phyloP scores from a whole-genome alignment of 805 yeast species.

The Danielia reshetovae region DNA sequence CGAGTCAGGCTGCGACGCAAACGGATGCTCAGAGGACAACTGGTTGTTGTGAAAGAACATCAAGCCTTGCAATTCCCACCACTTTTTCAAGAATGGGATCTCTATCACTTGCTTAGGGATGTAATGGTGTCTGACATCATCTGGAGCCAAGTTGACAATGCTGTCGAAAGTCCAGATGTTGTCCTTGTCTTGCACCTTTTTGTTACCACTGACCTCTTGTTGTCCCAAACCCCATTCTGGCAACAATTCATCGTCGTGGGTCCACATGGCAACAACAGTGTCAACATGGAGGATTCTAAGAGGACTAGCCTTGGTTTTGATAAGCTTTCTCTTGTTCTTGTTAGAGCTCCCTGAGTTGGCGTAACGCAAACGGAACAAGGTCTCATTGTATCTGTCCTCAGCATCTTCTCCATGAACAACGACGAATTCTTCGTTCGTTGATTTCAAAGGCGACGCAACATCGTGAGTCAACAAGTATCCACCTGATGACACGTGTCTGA shows the following conservation, averaged over 20 bases:
- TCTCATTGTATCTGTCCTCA: slow-evolving; percentile 57
- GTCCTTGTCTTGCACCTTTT: slow-evolving; percentile 61
- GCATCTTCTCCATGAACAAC: slow-evolving; percentile 63
- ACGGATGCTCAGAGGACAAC: slow-evolving; percentile 85
- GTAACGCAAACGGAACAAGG: slow-evolving; percentile 72
- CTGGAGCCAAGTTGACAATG: slow-evolving; percentile 50
- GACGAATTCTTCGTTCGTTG: slow-evolving; percentile 93
- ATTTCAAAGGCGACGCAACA: slow-evolving; percentile 88
- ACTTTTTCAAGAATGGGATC: slow-evolving; percentile 76
- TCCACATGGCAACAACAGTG: slow-evolving; percentile 91
- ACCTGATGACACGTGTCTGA: slow-evolving; percentile 76
- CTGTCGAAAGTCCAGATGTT: slow-evolving; percentile 76
- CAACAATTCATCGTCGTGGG: slow-evolving; percentile 73
- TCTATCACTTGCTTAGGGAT: slow-evolving; percentile 60
- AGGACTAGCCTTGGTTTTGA: slow-evolving; percentile 68
- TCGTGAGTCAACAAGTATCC: slow-evolving; percentile 85
- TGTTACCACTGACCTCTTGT: slow-evolving; percentile 94
- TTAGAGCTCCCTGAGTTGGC: slow-evolving; percentile 31
- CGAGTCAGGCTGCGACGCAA: slow-evolving; percentile 83
- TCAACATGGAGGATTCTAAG: slow-evolving; percentile 76
- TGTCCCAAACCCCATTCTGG: slow-evolving; percentile 96
- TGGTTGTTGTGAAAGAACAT: slow-evolving; percentile 95
- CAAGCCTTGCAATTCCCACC: slow-evolving; percentile 80
- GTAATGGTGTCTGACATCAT: slow-evolving; percentile 59
- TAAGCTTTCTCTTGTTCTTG: slow-evolving; percentile 43